A percentile compares a stretch with the other conserved stretches of the same genome.
Conservation (phyloP, 768 basidiomycete genomes). For the Psilocybe azurescens region DNA sequence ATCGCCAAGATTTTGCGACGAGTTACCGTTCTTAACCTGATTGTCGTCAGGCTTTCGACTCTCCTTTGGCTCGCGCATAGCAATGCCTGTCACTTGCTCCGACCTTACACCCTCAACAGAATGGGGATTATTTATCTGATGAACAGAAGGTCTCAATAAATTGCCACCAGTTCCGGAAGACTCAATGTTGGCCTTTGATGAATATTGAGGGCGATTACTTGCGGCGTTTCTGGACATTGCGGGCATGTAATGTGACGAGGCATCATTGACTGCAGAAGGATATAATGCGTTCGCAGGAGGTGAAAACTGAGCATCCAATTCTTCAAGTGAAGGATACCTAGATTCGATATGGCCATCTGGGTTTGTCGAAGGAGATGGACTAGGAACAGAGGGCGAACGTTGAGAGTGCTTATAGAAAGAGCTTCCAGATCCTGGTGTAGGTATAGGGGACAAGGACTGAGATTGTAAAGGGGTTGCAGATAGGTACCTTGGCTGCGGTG, state of each 20-base stretch:
- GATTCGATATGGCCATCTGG: slow-evolving; percentile 62
- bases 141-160: slow-evolving; percentile 27
- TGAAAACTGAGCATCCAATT: slow-evolving; percentile 61
- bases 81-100: slow-evolving; percentile 58
- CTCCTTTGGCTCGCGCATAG: slow-evolving; percentile 48
- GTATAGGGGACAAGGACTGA: slow-evolving; percentile 36
- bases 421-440: slow-evolving; percentile 31
- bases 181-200: slow-evolving; percentile 14
- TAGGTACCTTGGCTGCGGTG: slow-evolving; percentile 35
- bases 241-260: slow-evolving; percentile 17
- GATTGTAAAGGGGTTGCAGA: slow-evolving; percentile 32
- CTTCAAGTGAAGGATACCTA: slow-evolving; percentile 88
- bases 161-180: slow-evolving; percentile 21
- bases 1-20: not conserved
- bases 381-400: slow-evolving; percentile 32
- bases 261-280: slow-evolving; percentile 25
- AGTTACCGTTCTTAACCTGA: not conserved
- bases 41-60: slow-evolving; percentile 18
- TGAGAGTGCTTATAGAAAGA: slow-evolving; percentile 37
- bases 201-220: slow-evolving; percentile 9
- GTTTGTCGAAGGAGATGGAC: slow-evolving; percentile 28
- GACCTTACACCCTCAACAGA: slow-evolving; percentile 52
- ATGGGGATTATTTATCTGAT: slow-evolving; percentile 25
- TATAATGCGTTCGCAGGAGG: slow-evolving; percentile 28
- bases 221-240: slow-evolving; percentile 2